Conservation (phyloP, 2,329 filamentous ascomycete species). For the Xylaria sp. region DNA sequence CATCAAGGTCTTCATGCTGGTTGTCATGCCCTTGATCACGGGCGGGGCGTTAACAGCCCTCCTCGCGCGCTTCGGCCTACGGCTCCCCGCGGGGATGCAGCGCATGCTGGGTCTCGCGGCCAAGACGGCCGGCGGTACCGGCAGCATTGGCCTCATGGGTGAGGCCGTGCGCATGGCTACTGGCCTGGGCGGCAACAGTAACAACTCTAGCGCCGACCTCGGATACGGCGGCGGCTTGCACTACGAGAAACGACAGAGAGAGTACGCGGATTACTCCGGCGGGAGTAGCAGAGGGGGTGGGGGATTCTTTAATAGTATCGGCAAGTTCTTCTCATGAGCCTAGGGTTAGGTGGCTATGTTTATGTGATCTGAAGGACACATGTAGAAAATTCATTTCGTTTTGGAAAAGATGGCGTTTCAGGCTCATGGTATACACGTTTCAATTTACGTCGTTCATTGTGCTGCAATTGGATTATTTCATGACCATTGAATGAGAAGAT, state of each 20-base stretch:
- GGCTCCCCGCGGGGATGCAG: constrained; percentile 74
- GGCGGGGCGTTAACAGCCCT: constrained; percentile 84
- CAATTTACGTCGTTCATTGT: constrained; percentile 14
- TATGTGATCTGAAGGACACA: constrained; percentile 16
- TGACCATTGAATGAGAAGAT: constrained; percentile 13
- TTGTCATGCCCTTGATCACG: constrained; percentile 87
- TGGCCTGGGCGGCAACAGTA: constrained; percentile 45
- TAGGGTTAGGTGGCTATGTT: constrained; percentile 6
- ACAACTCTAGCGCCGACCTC: constrained; percentile 50
- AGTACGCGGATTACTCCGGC: constrained; percentile 51
- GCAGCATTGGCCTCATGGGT: constrained; percentile 61
- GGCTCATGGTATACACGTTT: constrained; percentile 9
- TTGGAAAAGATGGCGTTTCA: constrained; percentile 30
- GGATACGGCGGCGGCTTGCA: constrained; percentile 50
- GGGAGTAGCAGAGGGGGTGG: constrained; percentile 48
- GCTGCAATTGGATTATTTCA: background rate
- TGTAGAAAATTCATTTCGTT: constrained; percentile 8
- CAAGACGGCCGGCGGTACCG: constrained; percentile 61
- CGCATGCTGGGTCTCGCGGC: constrained; percentile 67
- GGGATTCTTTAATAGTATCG: constrained; percentile 53
- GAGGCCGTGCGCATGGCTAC: constrained; percentile 67
- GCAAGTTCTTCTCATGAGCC: constrained; percentile 57
- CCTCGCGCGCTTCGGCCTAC: constrained; percentile 81
- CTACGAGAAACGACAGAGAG: constrained; percentile 54
- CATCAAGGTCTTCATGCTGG: constrained; percentile 85